These are phyloP conservation scores for Polyplosphaeria fusca DNA, from an alignment of 495 filamentous ascomycete species.

Conservation along the genomic window DNA sequence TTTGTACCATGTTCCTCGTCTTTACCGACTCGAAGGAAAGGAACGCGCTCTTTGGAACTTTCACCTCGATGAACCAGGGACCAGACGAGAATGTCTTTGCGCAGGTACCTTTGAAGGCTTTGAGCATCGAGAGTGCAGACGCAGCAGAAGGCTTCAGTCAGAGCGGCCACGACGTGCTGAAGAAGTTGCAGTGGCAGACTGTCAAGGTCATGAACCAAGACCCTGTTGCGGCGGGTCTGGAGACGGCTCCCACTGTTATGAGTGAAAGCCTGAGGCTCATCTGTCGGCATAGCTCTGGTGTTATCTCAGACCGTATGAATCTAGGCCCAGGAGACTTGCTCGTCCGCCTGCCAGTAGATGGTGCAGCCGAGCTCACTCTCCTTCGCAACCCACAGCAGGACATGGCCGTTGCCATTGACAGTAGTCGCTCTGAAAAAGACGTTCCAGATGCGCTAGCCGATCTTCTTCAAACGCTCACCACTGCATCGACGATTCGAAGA, in stretches of 20 bases:
- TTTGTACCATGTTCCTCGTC: constrained; percentile 65
- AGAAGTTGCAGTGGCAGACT: constrained; percentile 46
- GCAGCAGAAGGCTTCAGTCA: constrained; percentile 48
- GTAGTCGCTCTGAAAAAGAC: constrained; percentile 22
- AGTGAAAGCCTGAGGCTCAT: constrained; percentile 66
- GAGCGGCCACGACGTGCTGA: constrained; percentile 32
- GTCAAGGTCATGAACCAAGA: constrained; percentile 45
- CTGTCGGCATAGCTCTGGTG: constrained; percentile 37
- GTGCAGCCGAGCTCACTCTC: constrained; percentile 33
- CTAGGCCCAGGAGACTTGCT: constrained; percentile 41
- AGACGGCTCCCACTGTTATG: constrained; percentile 55
- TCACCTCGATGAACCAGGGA: constrained; percentile 62
- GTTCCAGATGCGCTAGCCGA: constrained; percentile 33
- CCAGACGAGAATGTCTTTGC: constrained; percentile 60
- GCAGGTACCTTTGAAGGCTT: constrained; percentile 58
- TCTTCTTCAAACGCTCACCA: constrained; percentile 30
- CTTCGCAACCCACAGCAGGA: constrained; percentile 41
- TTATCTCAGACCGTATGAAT: constrained; percentile 42
- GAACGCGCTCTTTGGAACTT: constrained; percentile 60
- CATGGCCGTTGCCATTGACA: constrained; percentile 38
- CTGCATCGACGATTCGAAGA: constrained; percentile 36
- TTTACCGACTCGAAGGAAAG: constrained; percentile 69
- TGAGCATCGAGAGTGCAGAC: constrained; percentile 60
- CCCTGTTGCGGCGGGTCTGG: constrained; percentile 42
- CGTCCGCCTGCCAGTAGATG: constrained; percentile 37